These are phyloP conservation scores for Phytophthora citrophthora DNA, from an alignment of 352 stramenopile genomes.

Conservation along the genomic window DNA sequence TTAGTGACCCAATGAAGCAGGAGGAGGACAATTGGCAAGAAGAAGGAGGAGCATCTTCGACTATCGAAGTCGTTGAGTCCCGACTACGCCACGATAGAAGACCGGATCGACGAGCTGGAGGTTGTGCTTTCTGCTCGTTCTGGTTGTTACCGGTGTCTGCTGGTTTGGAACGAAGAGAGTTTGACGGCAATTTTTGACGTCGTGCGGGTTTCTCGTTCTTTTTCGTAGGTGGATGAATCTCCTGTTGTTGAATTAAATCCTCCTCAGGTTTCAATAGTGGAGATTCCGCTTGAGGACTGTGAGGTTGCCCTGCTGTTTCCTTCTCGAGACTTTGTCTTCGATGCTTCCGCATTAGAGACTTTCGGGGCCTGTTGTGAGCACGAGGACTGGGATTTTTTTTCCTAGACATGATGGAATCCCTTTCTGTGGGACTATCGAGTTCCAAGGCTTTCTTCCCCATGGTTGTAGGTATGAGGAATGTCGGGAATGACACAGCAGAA, in stretches of 20 bases:
- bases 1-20: constrained; percentile 38
- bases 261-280: constrained; percentile 41
- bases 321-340: constrained; percentile 15
- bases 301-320: constrained; percentile 11
- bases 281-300: constrained; percentile 41
- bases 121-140: constrained; percentile 10
- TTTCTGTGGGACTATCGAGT: constrained; percentile 10
- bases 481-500: constrained; percentile 13
- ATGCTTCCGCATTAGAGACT: constrained; percentile 29
- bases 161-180: constrained; percentile 14
- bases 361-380: constrained; percentile 13
- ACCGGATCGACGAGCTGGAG: constrained; percentile 19
- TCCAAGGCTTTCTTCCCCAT: constrained; percentile 31
- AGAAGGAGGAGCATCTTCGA: constrained; percentile 19
- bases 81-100: constrained; percentile 31
- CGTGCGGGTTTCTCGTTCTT: constrained; percentile 7
- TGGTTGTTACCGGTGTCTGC: constrained; percentile 6
- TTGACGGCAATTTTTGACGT: constrained; percentile 1
- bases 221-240: not conserved
- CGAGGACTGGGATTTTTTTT: constrained; percentile 16
- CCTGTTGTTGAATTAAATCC: not conserved
- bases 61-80: constrained; percentile 19
- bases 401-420: not conserved
- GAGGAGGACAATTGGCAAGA: constrained; percentile 24
- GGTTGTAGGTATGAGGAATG: constrained; percentile 4